Base-by-base conservation (phyloP, 768 basidiomycete species). In the Coprinopsis strossmayeri region DNA sequence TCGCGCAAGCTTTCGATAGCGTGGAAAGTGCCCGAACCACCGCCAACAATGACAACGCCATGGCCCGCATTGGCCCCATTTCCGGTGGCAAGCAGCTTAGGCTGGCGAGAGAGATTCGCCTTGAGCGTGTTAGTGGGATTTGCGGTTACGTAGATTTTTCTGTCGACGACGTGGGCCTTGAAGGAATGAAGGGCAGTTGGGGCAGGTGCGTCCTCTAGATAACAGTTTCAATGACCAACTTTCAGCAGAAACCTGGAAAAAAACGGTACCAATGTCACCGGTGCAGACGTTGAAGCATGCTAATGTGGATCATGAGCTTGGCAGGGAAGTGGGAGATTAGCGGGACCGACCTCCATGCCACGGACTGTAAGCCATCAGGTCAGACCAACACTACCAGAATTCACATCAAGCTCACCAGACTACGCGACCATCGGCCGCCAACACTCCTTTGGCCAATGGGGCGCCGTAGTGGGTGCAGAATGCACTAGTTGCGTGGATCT, bases 381-480 rank as follows among this genome's bases (percentile, higher is more conserved):
- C 21, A 39, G 25, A 46, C 10, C 25, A 21, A 21, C 9, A 34
- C 23, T 44, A 24, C 11, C 24, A 9, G 5, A 41, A 17, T 27
- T n/a, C n/a, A n/a, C n/a, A n/a, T n/a, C n/a, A n/a, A 17, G 49
- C 23, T 63, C 79, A 82, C 83, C 91, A 94, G 42, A 87, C 79
- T 17, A 94, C 77, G 51, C 87, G 70, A 9, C 87, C 91, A 61
- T 87, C 84, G 27, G 84, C 74, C 5, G 84, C 78, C 47, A 92
- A 69, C 9, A 91, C 82, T 45, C 91, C 91, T 64, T 90, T 91
- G 3, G 73, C 81, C 2, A 94, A 73, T 1, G 91, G 90, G 2
- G 91, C 91, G 10, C 92, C 92, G 60, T 92, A 94, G 63, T 95
- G 92, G 1, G 91, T 93, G 66, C 92, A 95, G 64, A 79, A 86